These are phyloP conservation scores for Papiliotrema nemorosa DNA, from an alignment of 1,284 basidiomycete species.

Conservation along the genomic window DNA sequence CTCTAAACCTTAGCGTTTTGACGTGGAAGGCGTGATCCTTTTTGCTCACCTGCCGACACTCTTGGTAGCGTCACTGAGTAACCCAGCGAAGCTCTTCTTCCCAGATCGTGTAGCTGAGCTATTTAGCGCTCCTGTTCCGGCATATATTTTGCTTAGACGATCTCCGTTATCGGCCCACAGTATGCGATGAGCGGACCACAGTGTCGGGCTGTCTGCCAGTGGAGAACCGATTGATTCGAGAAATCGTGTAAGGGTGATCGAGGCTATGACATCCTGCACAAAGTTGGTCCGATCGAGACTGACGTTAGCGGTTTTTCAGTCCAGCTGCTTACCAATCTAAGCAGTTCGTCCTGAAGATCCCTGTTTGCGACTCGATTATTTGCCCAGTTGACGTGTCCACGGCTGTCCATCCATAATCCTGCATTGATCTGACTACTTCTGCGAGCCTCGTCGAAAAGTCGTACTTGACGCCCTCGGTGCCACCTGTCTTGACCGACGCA, in stretches of 20 bases:
- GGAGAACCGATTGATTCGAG: slow-evolving; percentile 37
- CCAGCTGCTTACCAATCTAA: slow-evolving; percentile 71
- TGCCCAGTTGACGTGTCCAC: slow-evolving; percentile 64
- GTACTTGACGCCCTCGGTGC: slow-evolving; percentile 78
- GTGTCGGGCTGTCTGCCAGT: slow-evolving; percentile 41
- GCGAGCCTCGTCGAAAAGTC: slow-evolving; percentile 70
- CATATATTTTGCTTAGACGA: slow-evolving; percentile 81
- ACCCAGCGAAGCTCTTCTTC: slow-evolving; percentile 85
- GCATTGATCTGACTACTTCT: slow-evolving; percentile 62
- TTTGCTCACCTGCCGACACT: slow-evolving; percentile 62
- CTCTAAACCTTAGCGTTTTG: slow-evolving; percentile 51
- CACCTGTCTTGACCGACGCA: slow-evolving; percentile 70
- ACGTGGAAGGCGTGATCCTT: too few species aligned
- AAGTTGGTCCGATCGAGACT: slow-evolving; percentile 98
- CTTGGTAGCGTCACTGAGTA: slow-evolving; percentile 94
- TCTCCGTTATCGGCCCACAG: slow-evolving; percentile 98
- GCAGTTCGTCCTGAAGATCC: slow-evolving; percentile 92
- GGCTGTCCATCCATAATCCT: slow-evolving; percentile 81
- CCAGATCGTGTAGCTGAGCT: slow-evolving; percentile 92
- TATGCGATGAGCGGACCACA: slow-evolving; percentile 86
- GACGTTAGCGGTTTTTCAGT: slow-evolving; percentile 10
- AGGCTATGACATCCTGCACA: slow-evolving; percentile 86
- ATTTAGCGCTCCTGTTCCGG: slow-evolving; percentile 93
- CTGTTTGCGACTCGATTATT: slow-evolving; percentile 75
- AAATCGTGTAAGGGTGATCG: slow-evolving; percentile 62